phyloP scores from a whole-genome alignment of 2,329 filamentous ascomycete species.

The Diaporthe vexans region DNA sequence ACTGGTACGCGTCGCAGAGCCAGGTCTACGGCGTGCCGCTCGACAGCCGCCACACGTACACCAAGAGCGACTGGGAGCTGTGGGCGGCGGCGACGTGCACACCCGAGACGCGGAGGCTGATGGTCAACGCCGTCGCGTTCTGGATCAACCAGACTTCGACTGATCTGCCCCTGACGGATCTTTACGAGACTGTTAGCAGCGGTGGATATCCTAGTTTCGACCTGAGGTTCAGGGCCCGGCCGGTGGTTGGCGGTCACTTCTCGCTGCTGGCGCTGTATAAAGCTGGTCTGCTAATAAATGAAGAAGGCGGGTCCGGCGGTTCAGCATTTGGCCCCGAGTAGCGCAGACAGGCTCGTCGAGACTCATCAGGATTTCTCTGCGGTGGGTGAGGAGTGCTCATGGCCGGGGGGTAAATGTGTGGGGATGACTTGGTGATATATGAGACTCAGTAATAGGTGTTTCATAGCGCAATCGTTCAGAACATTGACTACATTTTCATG shows the following conservation, averaged over 20 bases:
- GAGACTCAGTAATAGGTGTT: neutral
- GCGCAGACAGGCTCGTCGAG: neutral
- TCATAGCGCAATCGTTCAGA: neutral
- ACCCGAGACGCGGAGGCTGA: constrained; percentile 67
- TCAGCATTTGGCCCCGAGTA: constrained; percentile 4
- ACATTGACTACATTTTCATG: neutral
- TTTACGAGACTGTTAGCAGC: constrained; percentile 75
- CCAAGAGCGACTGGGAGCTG: constrained; percentile 83
- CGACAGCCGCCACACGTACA: constrained; percentile 78
- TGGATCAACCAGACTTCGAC: constrained; percentile 79
- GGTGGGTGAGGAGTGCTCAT: neutral
- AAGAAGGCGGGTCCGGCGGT: neutral
- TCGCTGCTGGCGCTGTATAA: constrained; percentile 71
- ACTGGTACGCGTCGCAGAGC: constrained; percentile 63
- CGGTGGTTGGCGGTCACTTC: constrained; percentile 81
- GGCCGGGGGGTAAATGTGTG: too few relatives aligned
- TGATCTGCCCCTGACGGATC: constrained; percentile 75
- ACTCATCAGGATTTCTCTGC: neutral
- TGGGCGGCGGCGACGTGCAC: constrained; percentile 77
- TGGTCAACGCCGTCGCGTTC: constrained; percentile 72
- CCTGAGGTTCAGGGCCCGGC: constrained; percentile 76
- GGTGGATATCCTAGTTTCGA: constrained; percentile 60
- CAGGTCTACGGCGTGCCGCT: constrained; percentile 80
- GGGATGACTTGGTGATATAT: neutral
- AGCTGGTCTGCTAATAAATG: constrained; percentile 26